Evolutionary conservation across 306 rosid genomes (phyloP), one percentile per base, ranked within the genome.

Genomic region (Sechiopsis laciniata): DNA sequence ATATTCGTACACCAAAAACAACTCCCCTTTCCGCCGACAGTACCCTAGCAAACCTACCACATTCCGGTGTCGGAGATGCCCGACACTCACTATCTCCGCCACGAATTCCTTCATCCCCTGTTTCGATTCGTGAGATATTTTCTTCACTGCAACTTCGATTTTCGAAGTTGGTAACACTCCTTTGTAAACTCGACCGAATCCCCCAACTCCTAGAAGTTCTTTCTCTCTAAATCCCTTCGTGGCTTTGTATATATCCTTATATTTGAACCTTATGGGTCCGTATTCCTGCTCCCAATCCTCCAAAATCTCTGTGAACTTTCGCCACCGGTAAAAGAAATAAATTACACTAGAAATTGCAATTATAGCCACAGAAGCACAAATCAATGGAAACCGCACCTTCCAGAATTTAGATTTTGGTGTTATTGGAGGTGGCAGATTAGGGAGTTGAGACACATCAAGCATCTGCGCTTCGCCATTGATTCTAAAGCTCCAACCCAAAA

Each of bases 201-300:
- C 96, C 19, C 96, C 96, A 21, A 66, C 53, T 0, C 96, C 96
- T 55, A 90, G 55, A 10, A 88, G 62, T 68, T 81, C 85, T 2
- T 32, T 78, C 26, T 90, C 87, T 45, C 29, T 78, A 65, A 90
- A 90, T 37, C 95, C 91, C 54, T 85, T 84, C 19, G 95, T 88
- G 2, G 95, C 91, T 0, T 46, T 26, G 62, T 83, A 79, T n/a
- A 88, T 76, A 63, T 88, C 87, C 45, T 85, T 79, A 79, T 80
- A 88, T 53, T 79, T 83, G 68, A 84, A 86, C 45, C 91, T 83
- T 0, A 85, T 87, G 12, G 95, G 87, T 6, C 95, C 95, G 11
- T 85, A 82, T 52, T 86, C 86, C 10, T 56, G 65, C 72, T 90
- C 96, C 96, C 95, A 90, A 45, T 82, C 89, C 78, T 90, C 95